A percentile compares a stretch with the other conserved stretches of the same genome.
Evolutionary conservation across 108 stramenopile species (phyloP).

Genomic region (Halocafeteria seosinensis): DNA sequence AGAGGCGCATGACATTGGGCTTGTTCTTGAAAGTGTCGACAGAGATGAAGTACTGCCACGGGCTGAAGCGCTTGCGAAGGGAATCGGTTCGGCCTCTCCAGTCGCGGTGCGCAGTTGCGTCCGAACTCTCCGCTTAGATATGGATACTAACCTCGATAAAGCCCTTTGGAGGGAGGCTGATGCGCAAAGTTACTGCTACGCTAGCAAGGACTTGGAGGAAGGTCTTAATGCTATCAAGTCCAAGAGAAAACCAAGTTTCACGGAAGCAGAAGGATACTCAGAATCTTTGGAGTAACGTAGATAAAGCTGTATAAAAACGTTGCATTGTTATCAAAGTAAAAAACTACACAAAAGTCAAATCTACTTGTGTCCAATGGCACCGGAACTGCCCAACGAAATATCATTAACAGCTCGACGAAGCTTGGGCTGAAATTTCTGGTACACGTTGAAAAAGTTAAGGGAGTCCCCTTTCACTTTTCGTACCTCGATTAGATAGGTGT

Average conservation of each 20-base stretch:
- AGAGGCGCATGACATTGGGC: conserved; percentile 27
- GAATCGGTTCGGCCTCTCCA: conserved; percentile 33
- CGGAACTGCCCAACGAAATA: too few species aligned
- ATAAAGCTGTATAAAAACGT: too few species aligned
- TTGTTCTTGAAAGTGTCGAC: conserved; percentile 15
- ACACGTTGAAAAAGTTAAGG: background rate
- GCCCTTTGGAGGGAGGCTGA: conserved; percentile 38
- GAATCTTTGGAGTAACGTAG: background rate
- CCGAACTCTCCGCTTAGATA: conserved; percentile 22
- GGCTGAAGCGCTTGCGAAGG: conserved; percentile 23
- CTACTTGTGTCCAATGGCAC: too few species aligned
- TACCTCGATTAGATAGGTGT: background rate
- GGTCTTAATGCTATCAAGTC: conserved; percentile 39
- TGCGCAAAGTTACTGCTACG: conserved; percentile 46
- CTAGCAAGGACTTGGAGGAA: conserved; percentile 36
- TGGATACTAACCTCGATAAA: conserved; percentile 26
- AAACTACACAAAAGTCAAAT: too few species aligned
- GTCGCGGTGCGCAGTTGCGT: conserved; percentile 42
- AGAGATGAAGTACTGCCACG: conserved; percentile 17
- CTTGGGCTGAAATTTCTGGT: background rate
- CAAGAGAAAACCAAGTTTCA: conserved; percentile 33
- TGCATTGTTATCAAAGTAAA: too few species aligned
- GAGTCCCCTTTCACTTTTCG: background rate
- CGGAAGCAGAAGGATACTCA: background rate
- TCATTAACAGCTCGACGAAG: background rate